Evolutionary conservation across 768 basidiomycete genomes (phyloP).

Genomic region (Agrocybe praecox): DNA sequence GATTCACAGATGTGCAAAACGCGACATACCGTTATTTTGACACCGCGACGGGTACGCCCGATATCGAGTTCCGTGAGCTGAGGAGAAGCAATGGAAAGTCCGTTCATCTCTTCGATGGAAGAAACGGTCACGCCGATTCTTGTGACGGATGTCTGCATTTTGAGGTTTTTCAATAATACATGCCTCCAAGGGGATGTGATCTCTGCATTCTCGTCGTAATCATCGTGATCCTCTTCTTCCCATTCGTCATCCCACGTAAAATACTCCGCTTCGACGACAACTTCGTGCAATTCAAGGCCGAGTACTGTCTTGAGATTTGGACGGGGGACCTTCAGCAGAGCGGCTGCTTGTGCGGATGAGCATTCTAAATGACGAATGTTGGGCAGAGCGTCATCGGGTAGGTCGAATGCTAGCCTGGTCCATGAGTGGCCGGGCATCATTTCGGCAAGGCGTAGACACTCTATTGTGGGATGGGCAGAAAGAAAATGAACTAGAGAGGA

Average conservation of each 20-base stretch:
- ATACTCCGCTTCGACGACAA: neutral
- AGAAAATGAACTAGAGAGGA: slow-evolving; percentile 4
- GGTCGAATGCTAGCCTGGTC: neutral
- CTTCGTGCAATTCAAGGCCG: slow-evolving; percentile 4
- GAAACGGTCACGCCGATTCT: neutral
- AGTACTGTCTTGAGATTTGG: slow-evolving; percentile 2
- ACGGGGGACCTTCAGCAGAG: neutral
- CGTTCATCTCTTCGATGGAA: neutral
- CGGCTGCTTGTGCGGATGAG: slow-evolving; percentile 6
- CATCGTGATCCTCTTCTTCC: neutral
- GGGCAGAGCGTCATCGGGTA: slow-evolving; percentile 1
- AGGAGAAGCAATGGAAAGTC: neutral
- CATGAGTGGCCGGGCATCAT: slow-evolving; percentile 12
- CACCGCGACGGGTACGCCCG: neutral
- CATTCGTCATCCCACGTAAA: slow-evolving; percentile 4
- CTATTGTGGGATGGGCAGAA: neutral
- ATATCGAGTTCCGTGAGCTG: slow-evolving; percentile 6
- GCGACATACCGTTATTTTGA: neutral
- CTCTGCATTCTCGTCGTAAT: neutral
- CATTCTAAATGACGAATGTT: slow-evolving; percentile 5
- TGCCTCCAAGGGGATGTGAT: slow-evolving; percentile 2
- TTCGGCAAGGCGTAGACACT: slow-evolving; percentile 1
- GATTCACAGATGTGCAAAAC: neutral
- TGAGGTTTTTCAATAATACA: neutral
- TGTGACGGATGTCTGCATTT: slow-evolving; percentile 1